phyloP scores from a whole-genome alignment of 2,329 filamentous ascomycete genomes.

The Xylariaceae sp. region DNA sequence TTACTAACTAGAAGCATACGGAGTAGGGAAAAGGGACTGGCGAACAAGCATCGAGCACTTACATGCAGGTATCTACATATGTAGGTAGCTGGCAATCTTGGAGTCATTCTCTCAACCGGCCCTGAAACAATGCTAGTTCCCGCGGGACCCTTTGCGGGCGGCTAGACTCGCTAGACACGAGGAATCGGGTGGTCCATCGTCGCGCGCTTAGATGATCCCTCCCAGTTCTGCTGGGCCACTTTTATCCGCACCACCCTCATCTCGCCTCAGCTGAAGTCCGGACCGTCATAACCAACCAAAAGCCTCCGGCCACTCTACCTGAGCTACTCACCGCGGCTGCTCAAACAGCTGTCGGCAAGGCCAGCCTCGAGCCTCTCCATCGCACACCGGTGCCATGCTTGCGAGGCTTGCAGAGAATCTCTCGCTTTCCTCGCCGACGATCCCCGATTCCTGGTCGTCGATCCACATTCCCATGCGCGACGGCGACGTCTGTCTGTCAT shows the following conservation, averaged over 20 bases:
- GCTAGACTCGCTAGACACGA: slow-evolving; percentile 1
- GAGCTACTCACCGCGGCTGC: slow-evolving; percentile 16
- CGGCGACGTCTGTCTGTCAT: slow-evolving; percentile 20
- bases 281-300: slow-evolving; percentile 34
- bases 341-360: slow-evolving; percentile 19
- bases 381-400: background rate
- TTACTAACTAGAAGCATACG: too few species aligned
- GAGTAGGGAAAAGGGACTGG: too few species aligned
- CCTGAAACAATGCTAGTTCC: slow-evolving; percentile 2
- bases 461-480: slow-evolving; percentile 17
- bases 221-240: slow-evolving; percentile 14
- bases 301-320: slow-evolving; percentile 18
- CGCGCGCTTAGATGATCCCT: slow-evolving; percentile 29
- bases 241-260: slow-evolving; percentile 17
- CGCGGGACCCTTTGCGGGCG: slow-evolving; percentile 9
- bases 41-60: too few species aligned
- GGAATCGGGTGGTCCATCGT: background rate
- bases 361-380: background rate
- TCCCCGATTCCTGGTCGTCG: slow-evolving; percentile 2
- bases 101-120: too few species aligned
- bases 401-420: background rate
- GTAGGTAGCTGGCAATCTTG: too few species aligned
- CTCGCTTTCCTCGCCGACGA: slow-evolving; percentile 2
- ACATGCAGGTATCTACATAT: too few species aligned
- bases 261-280: slow-evolving; percentile 18